These are phyloP conservation scores for Inonotus hispidus DNA, from an alignment of 1,284 basidiomycete species.

Conservation along the genomic window DNA sequence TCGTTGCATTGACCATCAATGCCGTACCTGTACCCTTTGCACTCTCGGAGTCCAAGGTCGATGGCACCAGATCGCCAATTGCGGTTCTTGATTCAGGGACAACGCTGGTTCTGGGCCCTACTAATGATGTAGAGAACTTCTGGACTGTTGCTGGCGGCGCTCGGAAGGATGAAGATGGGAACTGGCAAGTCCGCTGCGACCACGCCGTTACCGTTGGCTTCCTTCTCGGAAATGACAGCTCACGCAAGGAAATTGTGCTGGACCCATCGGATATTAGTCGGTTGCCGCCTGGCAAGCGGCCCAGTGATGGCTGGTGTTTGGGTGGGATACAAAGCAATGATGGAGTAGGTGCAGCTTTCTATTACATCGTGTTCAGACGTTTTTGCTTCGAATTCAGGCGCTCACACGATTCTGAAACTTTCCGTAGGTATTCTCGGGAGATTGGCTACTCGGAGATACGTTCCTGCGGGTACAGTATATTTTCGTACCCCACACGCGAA, in stretches of 20 bases:
- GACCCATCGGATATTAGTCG: conserved; percentile 52
- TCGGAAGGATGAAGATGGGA: conserved; percentile 34
- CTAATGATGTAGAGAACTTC: conserved; percentile 44
- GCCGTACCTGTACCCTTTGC: conserved; percentile 29
- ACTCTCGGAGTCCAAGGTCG: conserved; percentile 43
- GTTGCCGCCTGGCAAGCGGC: conserved; percentile 23
- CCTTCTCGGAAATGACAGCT: conserved; percentile 38
- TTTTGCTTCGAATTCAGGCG: conserved; percentile 2
- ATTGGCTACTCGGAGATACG: conserved; percentile 56
- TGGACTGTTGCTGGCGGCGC: conserved; percentile 40
- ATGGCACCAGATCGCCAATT: conserved; percentile 38
- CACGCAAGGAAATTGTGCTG: conserved; percentile 37
- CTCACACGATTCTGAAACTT: conserved; percentile 7
- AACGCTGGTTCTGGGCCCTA: conserved; percentile 51
- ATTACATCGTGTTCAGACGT: neutral
- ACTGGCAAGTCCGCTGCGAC: conserved; percentile 50
- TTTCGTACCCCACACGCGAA: neutral
- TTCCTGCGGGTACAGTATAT: conserved; percentile 45
- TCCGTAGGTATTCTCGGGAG: conserved; percentile 48
- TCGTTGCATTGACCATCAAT: conserved; percentile 42
- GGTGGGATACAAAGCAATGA: conserved; percentile 56
- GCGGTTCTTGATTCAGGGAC: conserved; percentile 56
- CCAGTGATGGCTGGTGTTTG: conserved; percentile 45
- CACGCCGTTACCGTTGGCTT: conserved; percentile 42
- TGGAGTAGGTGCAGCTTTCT: conserved; percentile 30